These are phyloP conservation scores for Metroxylon sagu DNA, from an alignment of 176 grass and related monocot genomes.

Conservation along the genomic window DNA sequence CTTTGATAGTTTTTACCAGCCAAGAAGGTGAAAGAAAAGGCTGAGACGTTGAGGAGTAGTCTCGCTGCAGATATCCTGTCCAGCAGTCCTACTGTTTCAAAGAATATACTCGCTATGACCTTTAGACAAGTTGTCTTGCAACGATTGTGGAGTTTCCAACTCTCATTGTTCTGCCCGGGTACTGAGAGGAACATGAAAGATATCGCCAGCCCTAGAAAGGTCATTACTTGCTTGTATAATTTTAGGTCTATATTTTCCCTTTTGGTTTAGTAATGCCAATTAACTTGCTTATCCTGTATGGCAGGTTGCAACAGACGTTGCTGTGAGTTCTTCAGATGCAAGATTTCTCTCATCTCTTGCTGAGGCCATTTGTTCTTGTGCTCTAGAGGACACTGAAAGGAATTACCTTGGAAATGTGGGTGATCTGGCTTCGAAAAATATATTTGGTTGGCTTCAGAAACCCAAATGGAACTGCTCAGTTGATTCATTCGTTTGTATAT, in stretches of 20 bases:
- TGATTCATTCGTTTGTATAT: slow-evolving; percentile 57
- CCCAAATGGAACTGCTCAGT: slow-evolving; percentile 42
- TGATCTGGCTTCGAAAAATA: neutral
- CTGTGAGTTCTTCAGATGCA: slow-evolving; percentile 55
- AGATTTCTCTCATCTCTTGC: slow-evolving; percentile 58
- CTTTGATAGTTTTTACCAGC: slow-evolving; percentile 68
- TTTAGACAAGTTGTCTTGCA: slow-evolving; percentile 74
- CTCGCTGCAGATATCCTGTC: slow-evolving; percentile 29
- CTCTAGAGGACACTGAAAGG: slow-evolving; percentile 31
- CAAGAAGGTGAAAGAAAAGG: slow-evolving; percentile 58
- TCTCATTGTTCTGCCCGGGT: slow-evolving; percentile 47
- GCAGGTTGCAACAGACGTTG: slow-evolving; percentile 37
- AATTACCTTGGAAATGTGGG: slow-evolving; percentile 17
- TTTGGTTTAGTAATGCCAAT: no score
- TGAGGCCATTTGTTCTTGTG: slow-evolving; percentile 61
- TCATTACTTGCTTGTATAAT: no score
- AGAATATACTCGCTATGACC: slow-evolving; percentile 56
- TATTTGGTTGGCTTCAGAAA: slow-evolving; percentile 29
- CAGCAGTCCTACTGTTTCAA: slow-evolving; percentile 21
- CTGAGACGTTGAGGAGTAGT: slow-evolving; percentile 40
- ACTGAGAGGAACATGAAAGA: slow-evolving; percentile 36
- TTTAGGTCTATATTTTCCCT: slow-evolving; percentile 8
- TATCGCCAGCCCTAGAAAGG: slow-evolving; percentile 23
- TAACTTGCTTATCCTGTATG: neutral
- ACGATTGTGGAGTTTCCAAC: slow-evolving; percentile 45